Conservation (phyloP, 768 basidiomycete species). For the Porpolomopsis calyptriformis region DNA sequence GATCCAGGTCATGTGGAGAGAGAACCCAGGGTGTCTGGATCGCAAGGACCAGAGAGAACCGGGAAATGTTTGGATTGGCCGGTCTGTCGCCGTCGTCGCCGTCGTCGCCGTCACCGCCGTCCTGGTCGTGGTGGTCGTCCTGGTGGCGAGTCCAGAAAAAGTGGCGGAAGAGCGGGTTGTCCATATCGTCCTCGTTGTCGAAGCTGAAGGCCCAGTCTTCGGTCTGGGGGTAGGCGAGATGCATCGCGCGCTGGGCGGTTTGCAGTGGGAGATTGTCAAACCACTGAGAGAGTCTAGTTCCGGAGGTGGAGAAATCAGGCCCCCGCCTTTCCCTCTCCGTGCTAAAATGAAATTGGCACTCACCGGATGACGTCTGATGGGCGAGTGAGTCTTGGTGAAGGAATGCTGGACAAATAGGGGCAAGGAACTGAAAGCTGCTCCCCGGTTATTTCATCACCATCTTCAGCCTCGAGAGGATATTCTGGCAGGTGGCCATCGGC, state of each 20-base stretch:
- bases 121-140: no score
- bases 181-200: conserved; percentile 22
- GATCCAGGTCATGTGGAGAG: conserved; percentile 40
- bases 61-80: conserved; percentile 13
- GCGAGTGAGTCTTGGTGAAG: conserved; percentile 21
- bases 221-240: conserved; percentile 34
- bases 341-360: background rate
- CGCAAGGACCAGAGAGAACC: conserved; percentile 36
- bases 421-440: conserved; percentile 36
- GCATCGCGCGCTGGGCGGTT: conserved; percentile 38
- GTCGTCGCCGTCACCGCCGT: no score
- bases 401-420: conserved; percentile 27
- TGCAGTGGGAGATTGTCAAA: conserved; percentile 40
- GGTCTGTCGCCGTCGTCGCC: no score
- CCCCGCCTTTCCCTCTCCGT: conserved; percentile 3
- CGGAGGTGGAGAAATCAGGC: background rate
- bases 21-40: conserved; percentile 55
- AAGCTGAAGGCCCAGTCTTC: conserved; percentile 32
- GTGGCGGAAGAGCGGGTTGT: conserved; percentile 33
- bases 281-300: conserved; percentile 37
- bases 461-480: conserved; percentile 23
- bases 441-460: conserved; percentile 29
- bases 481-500: conserved; percentile 27
- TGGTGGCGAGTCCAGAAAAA: conserved; percentile 36
- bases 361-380: conserved; percentile 37